Evolutionary conservation across 768 basidiomycete genomes (phyloP).

Genomic region (Dioszegia hungarica): DNA sequence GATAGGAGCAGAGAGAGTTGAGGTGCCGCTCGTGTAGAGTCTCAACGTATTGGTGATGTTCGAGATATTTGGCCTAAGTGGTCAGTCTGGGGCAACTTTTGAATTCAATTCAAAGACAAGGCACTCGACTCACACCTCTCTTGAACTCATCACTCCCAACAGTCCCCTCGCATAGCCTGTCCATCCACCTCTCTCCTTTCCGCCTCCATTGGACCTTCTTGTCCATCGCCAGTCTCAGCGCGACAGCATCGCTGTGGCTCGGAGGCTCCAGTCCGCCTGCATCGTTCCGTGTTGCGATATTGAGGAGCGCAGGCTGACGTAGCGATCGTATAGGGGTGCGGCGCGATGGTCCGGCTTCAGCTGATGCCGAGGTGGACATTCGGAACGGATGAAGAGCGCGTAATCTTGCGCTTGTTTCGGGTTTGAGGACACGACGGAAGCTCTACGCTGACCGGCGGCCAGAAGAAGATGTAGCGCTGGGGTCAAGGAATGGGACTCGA

Average conservation of each 20-base stretch:
- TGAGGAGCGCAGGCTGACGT: not conserved
- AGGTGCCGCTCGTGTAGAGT: slow-evolving; percentile 44
- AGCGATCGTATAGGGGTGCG: slow-evolving; percentile 1
- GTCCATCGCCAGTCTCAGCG: slow-evolving; percentile 10
- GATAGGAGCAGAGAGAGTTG: slow-evolving; percentile 39
- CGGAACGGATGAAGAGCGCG: not conserved
- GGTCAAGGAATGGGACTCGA: too few species aligned
- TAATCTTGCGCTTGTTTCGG: not conserved
- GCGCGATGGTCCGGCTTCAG: slow-evolving; percentile 1
- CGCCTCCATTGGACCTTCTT: slow-evolving; percentile 22
- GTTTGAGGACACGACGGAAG: too few species aligned
- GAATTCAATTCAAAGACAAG: too few species aligned
- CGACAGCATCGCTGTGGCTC: slow-evolving; percentile 10
- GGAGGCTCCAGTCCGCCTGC: not conserved
- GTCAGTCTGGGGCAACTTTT: not conserved
- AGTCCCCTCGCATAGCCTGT: slow-evolving; percentile 40
- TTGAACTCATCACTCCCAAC: slow-evolving; percentile 27
- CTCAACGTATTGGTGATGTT: slow-evolving; percentile 35
- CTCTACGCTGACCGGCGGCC: too few species aligned
- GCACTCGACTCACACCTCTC: slow-evolving; percentile 37
- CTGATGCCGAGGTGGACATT: not conserved
- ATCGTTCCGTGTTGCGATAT: slow-evolving; percentile 1
- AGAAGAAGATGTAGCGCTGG: too few species aligned
- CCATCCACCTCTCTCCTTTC: slow-evolving; percentile 42
- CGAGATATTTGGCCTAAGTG: slow-evolving; percentile 28